Evolutionary conservation across 805 yeast genomes (phyloP).

Genomic region (Lachancea quebecensis): DNA sequence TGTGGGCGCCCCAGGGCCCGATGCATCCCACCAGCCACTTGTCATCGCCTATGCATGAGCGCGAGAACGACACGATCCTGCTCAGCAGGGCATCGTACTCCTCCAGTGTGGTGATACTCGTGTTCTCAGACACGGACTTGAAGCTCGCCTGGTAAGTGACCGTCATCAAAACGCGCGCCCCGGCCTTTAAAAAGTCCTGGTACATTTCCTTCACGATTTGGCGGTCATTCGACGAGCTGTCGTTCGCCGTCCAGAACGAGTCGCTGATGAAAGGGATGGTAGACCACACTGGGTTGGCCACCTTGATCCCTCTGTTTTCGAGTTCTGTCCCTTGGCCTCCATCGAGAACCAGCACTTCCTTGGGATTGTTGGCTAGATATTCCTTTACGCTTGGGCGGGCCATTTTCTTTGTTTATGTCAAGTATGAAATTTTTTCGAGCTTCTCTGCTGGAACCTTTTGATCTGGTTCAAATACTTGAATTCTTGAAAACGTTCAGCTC

Average conservation of each 20-base stretch:
- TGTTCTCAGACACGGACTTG: slow-evolving; percentile 32
- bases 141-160: slow-evolving; percentile 57
- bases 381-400: slow-evolving; percentile 10
- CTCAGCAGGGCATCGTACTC: slow-evolving; percentile 19
- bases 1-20: slow-evolving; percentile 72
- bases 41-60: slow-evolving; percentile 21
- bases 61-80: slow-evolving; percentile 18
- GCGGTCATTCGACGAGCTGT: slow-evolving; percentile 30
- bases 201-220: slow-evolving; percentile 42
- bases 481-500: background rate
- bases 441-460: too few relatives aligned
- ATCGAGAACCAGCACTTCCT: slow-evolving; percentile 35
- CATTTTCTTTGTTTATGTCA: slow-evolving; percentile 1
- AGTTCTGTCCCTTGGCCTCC: slow-evolving; percentile 65
- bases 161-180: slow-evolving; percentile 50
- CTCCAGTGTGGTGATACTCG: slow-evolving; percentile 13
- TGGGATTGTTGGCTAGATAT: slow-evolving; percentile 10
- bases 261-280: slow-evolving; percentile 41
- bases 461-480: background rate
- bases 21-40: slow-evolving; percentile 43
- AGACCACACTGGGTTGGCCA: slow-evolving; percentile 53
- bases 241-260: slow-evolving; percentile 17
- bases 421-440: background rate
- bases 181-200: slow-evolving; percentile 42
- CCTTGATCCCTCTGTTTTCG: slow-evolving; percentile 41